Base-by-base conservation (phyloP, 768 basidiomycete species). In the Agrocybe praecox region DNA sequence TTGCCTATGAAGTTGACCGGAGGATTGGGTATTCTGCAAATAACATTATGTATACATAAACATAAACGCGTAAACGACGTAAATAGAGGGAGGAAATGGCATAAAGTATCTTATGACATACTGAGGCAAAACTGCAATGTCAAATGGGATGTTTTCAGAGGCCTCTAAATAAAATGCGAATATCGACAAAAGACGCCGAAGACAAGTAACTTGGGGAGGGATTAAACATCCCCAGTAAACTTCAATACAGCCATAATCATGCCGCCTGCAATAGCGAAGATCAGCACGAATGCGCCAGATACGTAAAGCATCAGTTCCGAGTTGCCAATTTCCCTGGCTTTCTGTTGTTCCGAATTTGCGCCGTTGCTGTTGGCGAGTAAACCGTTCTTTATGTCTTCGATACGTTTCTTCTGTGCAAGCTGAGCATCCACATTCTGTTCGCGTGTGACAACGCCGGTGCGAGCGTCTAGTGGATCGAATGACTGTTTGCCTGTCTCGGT, bases 401-500 rank as follows among this genome's bases (percentile, higher is more conserved):
- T 45, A 10, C 72, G 71, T 51, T 67, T 67, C 59, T 67, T 69
- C 56, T 64, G 66, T 14, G 65, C 56, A n/a, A 75, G 65, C 36
- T 69, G 72, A 5, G 70, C 60, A 19, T 79, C 76, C 50, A 74
- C 72, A 60, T 78, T 70, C 60, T 84, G 74, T 60, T 83, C 76
- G 36, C 69, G 53, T 29, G 75, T 65, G 33, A 82, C 71, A 24
- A 90, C 76, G 3, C 69, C 70, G 2, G 85, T 77, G 17, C 90
- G 85, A 14, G 84, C 77, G 68, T 92, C 89, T 22, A 64, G 45
- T 2, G 76, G 65, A 67, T 88, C 74, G 60, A 83, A 76, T 2
- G 70, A 72, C 60, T 56, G 62, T 46, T 24, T 61, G 42, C 46
- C 64, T 50, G 56, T 65, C 53, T 57, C 51, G 47, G 65, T 46